Percentiles rank a stretch among this genome's conserved stretches.
Conservation (phyloP, 345 rosid species). For the Arabidopsis thaliana region DNA sequence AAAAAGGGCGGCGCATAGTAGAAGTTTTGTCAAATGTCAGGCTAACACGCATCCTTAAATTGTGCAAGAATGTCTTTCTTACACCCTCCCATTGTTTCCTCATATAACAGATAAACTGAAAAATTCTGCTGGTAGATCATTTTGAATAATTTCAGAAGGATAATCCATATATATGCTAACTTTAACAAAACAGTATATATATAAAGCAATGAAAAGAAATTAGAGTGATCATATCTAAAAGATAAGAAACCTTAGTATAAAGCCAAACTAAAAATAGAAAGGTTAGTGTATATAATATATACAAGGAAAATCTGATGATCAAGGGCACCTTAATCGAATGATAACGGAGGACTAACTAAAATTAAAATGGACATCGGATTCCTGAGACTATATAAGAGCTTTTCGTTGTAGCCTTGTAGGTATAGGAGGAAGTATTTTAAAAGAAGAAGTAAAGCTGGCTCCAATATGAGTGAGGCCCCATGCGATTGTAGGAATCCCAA, state of each 20-base stretch:
- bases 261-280: background rate
- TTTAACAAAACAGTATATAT: too few relatives aligned
- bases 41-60: conserved; percentile 37
- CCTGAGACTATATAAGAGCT: conserved; percentile 38
- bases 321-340: conserved; percentile 1
- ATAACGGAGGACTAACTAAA: conserved; percentile 10
- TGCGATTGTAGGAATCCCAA: conserved; percentile 64
- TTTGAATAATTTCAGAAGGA: too few relatives aligned
- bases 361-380: conserved; percentile 66
- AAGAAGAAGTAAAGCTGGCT: conserved; percentile 53
- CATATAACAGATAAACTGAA: background rate
- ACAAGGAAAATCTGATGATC: background rate
- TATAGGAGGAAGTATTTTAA: conserved; percentile 31
- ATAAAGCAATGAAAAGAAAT: too few relatives aligned
- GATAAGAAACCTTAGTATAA: background rate
- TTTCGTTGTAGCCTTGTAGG: conserved; percentile 36
- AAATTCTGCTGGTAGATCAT: background rate
- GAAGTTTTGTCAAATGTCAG: conserved; percentile 25
- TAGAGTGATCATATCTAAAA: background rate
- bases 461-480: conserved; percentile 55
- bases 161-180: too few relatives aligned
- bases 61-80: conserved; percentile 11
- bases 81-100: background rate
- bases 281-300: background rate
- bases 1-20: conserved; percentile 33